These are phyloP conservation scores for Sophora flavescens DNA, from an alignment of 306 rosid species.

Conservation along the genomic window DNA sequence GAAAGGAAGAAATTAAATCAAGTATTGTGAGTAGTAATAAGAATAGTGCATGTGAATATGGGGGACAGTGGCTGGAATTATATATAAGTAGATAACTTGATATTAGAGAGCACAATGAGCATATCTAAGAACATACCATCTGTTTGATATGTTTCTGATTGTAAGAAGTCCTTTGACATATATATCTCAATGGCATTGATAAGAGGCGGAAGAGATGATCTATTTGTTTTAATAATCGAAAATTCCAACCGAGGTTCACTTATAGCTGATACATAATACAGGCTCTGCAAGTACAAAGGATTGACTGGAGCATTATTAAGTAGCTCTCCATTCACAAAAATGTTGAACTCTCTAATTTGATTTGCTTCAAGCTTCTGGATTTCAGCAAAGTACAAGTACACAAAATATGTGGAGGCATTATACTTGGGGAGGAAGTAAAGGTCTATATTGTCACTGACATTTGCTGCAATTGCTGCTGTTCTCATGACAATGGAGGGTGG, in stretches of 20 bases:
- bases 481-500: conserved; percentile 48
- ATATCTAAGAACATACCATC: conserved; percentile 45
- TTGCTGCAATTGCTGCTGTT: conserved; percentile 52
- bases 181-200: conserved; percentile 52
- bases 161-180: conserved; percentile 37
- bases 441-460: conserved; percentile 26
- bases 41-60: conserved; percentile 12
- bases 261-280: background rate
- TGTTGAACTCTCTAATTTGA: conserved; percentile 51
- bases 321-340: conserved; percentile 44
- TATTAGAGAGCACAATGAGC: background rate
- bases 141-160: conserved; percentile 46
- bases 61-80: background rate
- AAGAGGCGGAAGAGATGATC: conserved; percentile 58
- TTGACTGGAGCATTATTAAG: background rate
- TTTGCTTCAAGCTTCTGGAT: conserved; percentile 47
- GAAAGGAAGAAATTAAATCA: conserved; percentile 17
- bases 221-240: conserved; percentile 43
- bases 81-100: background rate
- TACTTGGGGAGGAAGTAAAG: conserved; percentile 35
- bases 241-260: conserved; percentile 19
- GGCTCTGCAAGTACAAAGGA: conserved; percentile 32
- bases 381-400: conserved; percentile 48
- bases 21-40: background rate
- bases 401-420: conserved; percentile 42